These are phyloP conservation scores for Fusarium compactum DNA, from an alignment of 2,329 filamentous ascomycete species.

Conservation along the genomic window DNA sequence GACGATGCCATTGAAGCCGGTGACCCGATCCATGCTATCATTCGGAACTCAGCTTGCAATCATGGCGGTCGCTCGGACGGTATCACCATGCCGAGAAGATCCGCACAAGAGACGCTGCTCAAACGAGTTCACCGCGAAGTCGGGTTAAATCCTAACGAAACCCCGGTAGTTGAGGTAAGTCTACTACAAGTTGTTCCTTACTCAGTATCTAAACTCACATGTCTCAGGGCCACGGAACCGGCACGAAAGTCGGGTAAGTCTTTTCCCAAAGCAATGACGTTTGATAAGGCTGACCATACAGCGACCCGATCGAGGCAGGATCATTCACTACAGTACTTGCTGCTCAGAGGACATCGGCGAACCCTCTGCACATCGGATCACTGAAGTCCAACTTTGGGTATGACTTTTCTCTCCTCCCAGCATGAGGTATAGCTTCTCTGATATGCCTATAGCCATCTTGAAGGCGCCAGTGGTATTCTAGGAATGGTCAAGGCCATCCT, in stretches of 20 bases:
- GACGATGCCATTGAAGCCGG: not conserved
- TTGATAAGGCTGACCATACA: not conserved
- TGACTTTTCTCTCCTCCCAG: not conserved
- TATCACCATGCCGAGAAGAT: not conserved
- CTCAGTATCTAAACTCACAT: not conserved
- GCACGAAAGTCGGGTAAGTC: not conserved
- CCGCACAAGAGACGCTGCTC: not conserved
- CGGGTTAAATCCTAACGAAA: not conserved
- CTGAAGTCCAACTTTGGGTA: not conserved
- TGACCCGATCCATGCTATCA: not conserved
- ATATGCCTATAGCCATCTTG: not conserved
- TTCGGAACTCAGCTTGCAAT: not conserved
- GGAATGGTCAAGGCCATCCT: not conserved
- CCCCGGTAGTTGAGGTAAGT: not conserved
- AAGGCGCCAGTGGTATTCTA: slow-evolving; percentile 2
- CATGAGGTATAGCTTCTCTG: not conserved
- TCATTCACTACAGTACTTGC: not conserved
- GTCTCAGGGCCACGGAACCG: not conserved
- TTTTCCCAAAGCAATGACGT: not conserved
- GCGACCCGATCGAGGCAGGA: not conserved
- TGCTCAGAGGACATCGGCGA: not conserved
- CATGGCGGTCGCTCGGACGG: not conserved
- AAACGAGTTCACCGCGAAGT: not conserved
- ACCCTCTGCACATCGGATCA: not conserved
- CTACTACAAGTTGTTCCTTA: not conserved